Evolutionary conservation across 305 asterid genomes (phyloP).

Genomic region (Ilex paraguariensis): DNA sequence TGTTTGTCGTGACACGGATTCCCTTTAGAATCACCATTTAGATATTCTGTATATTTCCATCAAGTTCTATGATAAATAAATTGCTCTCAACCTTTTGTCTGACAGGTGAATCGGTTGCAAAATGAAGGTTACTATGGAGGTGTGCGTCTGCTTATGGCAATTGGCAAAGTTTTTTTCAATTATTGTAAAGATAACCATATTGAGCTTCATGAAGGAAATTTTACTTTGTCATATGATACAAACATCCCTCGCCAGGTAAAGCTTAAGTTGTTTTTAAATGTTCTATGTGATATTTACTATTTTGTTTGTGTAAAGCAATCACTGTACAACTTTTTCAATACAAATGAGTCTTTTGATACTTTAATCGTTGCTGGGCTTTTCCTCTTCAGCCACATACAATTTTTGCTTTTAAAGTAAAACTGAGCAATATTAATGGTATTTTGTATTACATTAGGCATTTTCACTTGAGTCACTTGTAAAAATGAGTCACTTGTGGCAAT

Average conservation of each 20-base stretch:
- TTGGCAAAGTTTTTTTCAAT: constrained; percentile 55
- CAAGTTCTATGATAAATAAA: background rate
- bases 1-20: no score
- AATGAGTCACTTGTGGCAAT: no score
- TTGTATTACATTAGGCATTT: no score
- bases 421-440: no score
- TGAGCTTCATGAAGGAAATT: constrained; percentile 43
- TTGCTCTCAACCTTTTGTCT: constrained; percentile 7
- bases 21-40: no score
- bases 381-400: no score
- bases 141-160: constrained; percentile 77
- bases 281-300: background rate
- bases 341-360: no score
- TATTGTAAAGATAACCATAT: constrained; percentile 60
- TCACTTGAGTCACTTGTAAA: no score
- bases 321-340: no score
- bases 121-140: constrained; percentile 88
- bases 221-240: constrained; percentile 68
- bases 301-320: no score
- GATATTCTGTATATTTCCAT: constrained; percentile 1
- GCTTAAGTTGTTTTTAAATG: constrained; percentile 1
- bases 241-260: constrained; percentile 90
- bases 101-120: constrained; percentile 59
- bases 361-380: no score
- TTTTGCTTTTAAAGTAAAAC: no score